phyloP scores from a whole-genome alignment of 129 eudicot species.

The Calendula officinalis region DNA sequence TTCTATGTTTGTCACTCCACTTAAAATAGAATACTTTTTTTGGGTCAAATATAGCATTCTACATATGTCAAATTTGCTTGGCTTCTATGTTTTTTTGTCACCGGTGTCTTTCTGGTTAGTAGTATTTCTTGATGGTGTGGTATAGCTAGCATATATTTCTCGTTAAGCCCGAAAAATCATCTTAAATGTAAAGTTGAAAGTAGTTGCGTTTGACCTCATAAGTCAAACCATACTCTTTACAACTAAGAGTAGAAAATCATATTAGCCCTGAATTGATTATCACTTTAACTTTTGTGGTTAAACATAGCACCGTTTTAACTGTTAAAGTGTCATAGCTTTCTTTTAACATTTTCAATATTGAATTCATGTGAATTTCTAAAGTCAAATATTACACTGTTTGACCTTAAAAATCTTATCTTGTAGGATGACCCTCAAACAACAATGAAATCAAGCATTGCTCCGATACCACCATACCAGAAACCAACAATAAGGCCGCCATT shows the following conservation, averaged over 20 bases:
- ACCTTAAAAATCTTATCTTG: constrained; percentile 19
- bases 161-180: not conserved
- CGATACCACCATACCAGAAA: constrained; percentile 48
- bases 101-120: not conserved
- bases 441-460: constrained; percentile 38
- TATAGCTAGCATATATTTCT: not conserved
- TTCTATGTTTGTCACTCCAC: not conserved
- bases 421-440: constrained; percentile 42
- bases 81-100: not conserved
- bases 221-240: not conserved
- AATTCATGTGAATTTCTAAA: not conserved
- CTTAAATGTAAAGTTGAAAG: constrained; percentile 3
- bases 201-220: constrained; percentile 4
- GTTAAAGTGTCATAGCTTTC: constrained; percentile 1
- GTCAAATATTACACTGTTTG: not conserved
- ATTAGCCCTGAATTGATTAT: not conserved
- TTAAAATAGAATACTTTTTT: not conserved
- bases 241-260: constrained; percentile 5
- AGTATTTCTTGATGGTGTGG: not conserved
- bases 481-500: constrained; percentile 61
- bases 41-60: constrained; percentile 5
- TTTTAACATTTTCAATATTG: too few relatives aligned
- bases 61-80: constrained; percentile 1
- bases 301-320: not conserved
- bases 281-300: constrained; percentile 12